Evolutionary conservation across 2,329 filamentous ascomycete species (phyloP).

Genomic region (Curvularia sp.): DNA sequence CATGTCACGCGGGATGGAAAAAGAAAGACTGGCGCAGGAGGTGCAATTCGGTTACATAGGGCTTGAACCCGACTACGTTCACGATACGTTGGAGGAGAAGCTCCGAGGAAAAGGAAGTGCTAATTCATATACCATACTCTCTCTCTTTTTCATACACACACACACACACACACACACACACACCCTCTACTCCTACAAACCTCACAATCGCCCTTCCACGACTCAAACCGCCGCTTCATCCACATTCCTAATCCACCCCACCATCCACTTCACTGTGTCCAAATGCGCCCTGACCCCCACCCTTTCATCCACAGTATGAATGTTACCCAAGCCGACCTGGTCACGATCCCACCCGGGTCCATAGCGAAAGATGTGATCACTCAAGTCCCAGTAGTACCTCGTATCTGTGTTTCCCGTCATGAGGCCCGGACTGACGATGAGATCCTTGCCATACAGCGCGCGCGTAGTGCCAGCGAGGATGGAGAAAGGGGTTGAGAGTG

Average conservation of each 20-base stretch:
- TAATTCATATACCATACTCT: too few species aligned
- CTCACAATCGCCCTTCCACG: too few species aligned
- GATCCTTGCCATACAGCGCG: constrained; percentile 53
- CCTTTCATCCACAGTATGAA: constrained; percentile 61
- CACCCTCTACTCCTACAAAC: background rate
- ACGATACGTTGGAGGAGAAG: too few species aligned
- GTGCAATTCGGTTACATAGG: too few species aligned
- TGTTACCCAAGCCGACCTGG: constrained; percentile 53
- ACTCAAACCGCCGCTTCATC: constrained; percentile 52
- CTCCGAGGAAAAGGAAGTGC: too few species aligned
- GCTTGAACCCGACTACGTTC: too few species aligned
- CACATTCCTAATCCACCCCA: constrained; percentile 54
- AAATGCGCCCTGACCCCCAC: constrained; percentile 54
- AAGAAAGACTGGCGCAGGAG: too few species aligned
- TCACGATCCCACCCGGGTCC: constrained; percentile 55
- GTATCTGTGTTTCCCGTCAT: constrained; percentile 65
- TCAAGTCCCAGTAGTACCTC: constrained; percentile 60
- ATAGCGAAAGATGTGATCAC: constrained; percentile 62
- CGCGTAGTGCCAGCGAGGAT: constrained; percentile 55
- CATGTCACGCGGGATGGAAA: too few species aligned
- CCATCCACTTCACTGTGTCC: constrained; percentile 55
- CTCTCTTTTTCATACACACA: too few species aligned
- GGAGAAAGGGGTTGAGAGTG: constrained; percentile 37
- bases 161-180: too few species aligned
- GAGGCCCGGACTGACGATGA: constrained; percentile 51